These are phyloP conservation scores for Plasmodium cynomolgi DNA, from an alignment of 169 alveolate genomes.

Conservation along the genomic window DNA sequence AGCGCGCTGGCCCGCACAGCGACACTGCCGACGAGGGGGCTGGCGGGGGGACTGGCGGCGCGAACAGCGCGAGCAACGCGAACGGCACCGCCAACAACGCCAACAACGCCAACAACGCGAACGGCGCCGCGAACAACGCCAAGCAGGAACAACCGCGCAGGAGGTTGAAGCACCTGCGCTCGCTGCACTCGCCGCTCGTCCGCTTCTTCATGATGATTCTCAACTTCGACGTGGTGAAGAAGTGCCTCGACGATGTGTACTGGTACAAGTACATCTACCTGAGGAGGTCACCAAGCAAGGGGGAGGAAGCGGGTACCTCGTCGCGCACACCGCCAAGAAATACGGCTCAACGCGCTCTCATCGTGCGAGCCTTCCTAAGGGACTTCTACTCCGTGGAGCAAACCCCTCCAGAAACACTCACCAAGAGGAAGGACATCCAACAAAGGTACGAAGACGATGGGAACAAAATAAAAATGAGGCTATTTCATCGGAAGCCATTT, in stretches of 20 bases:
- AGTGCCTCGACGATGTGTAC: constrained; percentile 43
- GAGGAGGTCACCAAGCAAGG: not conserved
- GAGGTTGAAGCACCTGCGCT: constrained; percentile 21
- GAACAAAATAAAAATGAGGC: constrained; percentile 19
- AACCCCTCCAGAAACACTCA: not conserved
- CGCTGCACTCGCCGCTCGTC: constrained; percentile 62
- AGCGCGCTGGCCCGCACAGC: not conserved
- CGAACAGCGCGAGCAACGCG: not conserved
- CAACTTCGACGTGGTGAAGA: constrained; percentile 46
- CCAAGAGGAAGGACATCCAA: constrained; percentile 36
- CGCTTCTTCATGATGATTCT: constrained; percentile 68
- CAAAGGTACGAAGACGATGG: constrained; percentile 65
- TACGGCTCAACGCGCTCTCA: not conserved
- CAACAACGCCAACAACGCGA: not conserved
- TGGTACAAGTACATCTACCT: constrained; percentile 60
- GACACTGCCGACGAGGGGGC: not conserved
- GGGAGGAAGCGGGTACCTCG: not conserved
- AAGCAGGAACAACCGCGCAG: not conserved
- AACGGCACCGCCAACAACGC: not conserved
- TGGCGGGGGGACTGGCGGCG: not conserved
- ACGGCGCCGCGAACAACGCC: not conserved
- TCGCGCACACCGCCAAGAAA: not conserved
- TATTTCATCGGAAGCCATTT: constrained; percentile 11
- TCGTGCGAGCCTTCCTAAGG: constrained; percentile 14
- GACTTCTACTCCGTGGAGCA: constrained; percentile 53